Evolutionary conservation across 2,329 filamentous ascomycete genomes (phyloP).

Genomic region (Fusarium pseudocircinatum): DNA sequence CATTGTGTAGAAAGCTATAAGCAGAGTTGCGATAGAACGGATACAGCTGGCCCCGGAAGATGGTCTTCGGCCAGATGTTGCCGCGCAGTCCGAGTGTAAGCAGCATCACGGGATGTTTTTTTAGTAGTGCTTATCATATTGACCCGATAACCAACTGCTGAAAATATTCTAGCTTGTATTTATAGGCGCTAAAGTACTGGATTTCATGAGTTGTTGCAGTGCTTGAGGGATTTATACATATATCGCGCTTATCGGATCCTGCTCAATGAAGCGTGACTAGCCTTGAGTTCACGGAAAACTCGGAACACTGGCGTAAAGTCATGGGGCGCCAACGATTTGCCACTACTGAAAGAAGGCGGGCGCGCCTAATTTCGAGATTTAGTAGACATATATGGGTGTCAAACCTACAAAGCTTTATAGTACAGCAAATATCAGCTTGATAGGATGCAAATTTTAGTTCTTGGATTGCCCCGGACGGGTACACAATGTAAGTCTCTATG

Average conservation of each 20-base stretch:
- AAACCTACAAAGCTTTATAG: accelerated
- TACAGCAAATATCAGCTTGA: accelerated
- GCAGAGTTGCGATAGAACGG: neutral
- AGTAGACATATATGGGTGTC: accelerated
- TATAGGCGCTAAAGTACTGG: neutral
- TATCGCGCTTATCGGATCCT: neutral
- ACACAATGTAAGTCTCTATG: neutral
- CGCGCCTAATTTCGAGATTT: neutral
- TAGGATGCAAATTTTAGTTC: neutral
- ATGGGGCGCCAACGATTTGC: neutral
- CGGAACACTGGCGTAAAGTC: neutral
- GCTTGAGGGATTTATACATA: neutral
- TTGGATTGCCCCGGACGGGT: neutral
- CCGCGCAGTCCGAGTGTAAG: neutral
- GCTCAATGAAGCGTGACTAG: neutral
- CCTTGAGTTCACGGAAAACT: neutral
- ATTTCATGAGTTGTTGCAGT: neutral
- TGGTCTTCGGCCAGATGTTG: neutral
- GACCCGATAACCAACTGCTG: neutral
- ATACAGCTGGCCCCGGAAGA: neutral
- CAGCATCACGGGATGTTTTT: too few species aligned
- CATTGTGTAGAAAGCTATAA: neutral
- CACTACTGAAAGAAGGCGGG: neutral
- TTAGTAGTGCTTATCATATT: neutral
- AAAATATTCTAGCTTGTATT: neutral